phyloP scores from a whole-genome alignment of 163 green algal species.

The Volvox carteri region DNA sequence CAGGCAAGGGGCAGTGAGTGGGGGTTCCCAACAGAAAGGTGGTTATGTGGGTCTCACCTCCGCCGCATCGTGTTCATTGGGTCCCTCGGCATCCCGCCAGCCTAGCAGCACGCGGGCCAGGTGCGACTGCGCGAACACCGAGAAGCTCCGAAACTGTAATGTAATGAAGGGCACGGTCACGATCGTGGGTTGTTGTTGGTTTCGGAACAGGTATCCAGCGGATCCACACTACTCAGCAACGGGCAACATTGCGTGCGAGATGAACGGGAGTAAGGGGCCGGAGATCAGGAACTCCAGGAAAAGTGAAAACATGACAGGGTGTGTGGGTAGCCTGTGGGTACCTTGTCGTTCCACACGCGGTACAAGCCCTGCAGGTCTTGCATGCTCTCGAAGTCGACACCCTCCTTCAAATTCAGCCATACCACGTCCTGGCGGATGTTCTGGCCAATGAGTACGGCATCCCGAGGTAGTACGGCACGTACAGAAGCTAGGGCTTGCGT shows the following conservation, averaged over 20 bases:
- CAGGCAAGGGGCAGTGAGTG: no score
- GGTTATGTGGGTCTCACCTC: no score
- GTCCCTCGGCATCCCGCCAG: constrained; percentile 65
- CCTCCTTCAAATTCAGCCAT: constrained; percentile 90
- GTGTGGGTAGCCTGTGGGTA: no score
- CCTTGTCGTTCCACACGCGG: constrained; percentile 85
- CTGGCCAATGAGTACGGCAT: constrained; percentile 90
- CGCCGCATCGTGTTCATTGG: constrained; percentile 56
- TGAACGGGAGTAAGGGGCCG: no score
- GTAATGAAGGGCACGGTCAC: no score
- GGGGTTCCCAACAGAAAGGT: no score
- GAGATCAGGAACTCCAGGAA: no score
- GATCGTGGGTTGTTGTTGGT: no score
- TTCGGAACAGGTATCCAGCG: no score
- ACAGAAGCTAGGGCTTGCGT: constrained; percentile 75
- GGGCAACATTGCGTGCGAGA: no score
- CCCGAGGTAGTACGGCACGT: constrained; percentile 71
- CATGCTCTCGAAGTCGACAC: constrained; percentile 83
- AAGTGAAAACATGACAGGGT: no score
- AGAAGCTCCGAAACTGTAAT: constrained; percentile 24
- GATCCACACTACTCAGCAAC: no score
- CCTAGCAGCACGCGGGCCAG: constrained; percentile 83
- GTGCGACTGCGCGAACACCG: constrained; percentile 76
- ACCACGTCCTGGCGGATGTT: constrained; percentile 92
- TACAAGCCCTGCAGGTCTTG: constrained; percentile 92